Conservation (phyloP, 1,284 basidiomycete genomes). For the Lentinula novae-zelandiae region DNA sequence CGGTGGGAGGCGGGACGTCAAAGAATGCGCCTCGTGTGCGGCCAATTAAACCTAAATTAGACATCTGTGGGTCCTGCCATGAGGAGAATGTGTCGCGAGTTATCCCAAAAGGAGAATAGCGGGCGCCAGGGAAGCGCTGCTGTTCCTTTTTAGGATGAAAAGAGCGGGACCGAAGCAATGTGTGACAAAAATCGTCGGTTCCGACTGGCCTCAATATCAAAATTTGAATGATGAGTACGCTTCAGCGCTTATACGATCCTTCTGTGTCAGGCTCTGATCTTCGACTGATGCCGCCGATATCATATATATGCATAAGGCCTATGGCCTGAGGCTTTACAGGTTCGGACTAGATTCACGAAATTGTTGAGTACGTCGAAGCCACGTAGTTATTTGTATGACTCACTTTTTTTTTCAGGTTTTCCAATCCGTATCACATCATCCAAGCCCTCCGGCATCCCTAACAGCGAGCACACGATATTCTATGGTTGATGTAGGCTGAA, state of each 20-base stretch:
- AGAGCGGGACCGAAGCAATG: neutral
- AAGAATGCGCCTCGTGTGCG: constrained; percentile 1
- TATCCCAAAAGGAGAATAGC: neutral
- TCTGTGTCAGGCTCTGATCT: neutral
- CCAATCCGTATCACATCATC: too few species aligned
- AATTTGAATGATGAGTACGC: neutral
- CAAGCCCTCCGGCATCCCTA: too few species aligned
- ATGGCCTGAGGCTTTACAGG: too few species aligned
- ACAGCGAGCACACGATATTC: too few species aligned
- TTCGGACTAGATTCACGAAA: too few species aligned
- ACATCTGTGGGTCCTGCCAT: constrained; percentile 1
- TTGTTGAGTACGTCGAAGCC: too few species aligned
- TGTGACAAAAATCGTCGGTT: neutral
- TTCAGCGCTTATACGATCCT: neutral
- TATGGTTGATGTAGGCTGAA: too few species aligned
- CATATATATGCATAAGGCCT: too few species aligned
- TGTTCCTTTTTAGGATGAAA: neutral
- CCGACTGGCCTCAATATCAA: neutral
- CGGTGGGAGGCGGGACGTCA: constrained; percentile 4
- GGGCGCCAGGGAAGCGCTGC: neutral
- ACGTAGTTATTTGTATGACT: too few species aligned
- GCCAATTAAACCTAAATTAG: neutral
- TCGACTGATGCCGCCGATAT: too few species aligned
- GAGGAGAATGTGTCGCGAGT: neutral
- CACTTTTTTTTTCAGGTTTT: too few species aligned